These are phyloP conservation scores for Drosera capensis DNA, from an alignment of 148 eudicot genomes.

Conservation along the genomic window DNA sequence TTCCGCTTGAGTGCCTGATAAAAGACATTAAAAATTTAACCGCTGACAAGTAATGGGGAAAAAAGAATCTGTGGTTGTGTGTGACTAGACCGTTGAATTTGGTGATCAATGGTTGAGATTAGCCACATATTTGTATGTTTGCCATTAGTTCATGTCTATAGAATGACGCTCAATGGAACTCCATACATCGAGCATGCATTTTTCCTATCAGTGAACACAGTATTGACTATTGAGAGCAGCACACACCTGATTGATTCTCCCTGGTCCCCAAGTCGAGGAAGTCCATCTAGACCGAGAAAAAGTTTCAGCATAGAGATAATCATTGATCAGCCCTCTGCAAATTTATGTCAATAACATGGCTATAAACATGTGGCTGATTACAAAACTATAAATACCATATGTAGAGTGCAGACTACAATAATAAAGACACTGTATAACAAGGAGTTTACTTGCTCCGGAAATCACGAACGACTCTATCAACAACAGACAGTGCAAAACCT, in stretches of 20 bases:
- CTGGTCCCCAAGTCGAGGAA: slow-evolving; percentile 86
- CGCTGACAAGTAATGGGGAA: neutral
- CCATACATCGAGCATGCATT: too few species aligned
- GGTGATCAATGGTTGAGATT: too few species aligned
- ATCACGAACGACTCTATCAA: slow-evolving; percentile 47
- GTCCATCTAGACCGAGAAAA: slow-evolving; percentile 74
- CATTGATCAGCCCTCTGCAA: slow-evolving; percentile 75
- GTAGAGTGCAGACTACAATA: neutral
- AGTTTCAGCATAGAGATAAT: slow-evolving; percentile 65
- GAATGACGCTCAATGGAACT: too few species aligned
- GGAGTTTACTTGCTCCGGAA: slow-evolving; percentile 66
- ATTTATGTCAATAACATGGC: neutral
- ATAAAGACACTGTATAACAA: slow-evolving; percentile 2
- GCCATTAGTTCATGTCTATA: too few species aligned
- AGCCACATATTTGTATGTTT: too few species aligned
- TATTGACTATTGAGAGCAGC: too few species aligned
- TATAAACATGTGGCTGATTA: neutral
- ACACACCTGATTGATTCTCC: slow-evolving; percentile 78
- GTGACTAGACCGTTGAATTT: too few species aligned
- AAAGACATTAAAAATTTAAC: slow-evolving; percentile 13
- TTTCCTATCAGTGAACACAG: too few species aligned
- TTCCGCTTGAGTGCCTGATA: slow-evolving; percentile 51
- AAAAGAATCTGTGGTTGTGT: too few species aligned
- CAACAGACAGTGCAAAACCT: slow-evolving; percentile 27
- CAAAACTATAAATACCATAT: neutral